Base-by-base conservation (phyloP, 2,329 filamentous ascomycete species). In the Nemania sp. region DNA sequence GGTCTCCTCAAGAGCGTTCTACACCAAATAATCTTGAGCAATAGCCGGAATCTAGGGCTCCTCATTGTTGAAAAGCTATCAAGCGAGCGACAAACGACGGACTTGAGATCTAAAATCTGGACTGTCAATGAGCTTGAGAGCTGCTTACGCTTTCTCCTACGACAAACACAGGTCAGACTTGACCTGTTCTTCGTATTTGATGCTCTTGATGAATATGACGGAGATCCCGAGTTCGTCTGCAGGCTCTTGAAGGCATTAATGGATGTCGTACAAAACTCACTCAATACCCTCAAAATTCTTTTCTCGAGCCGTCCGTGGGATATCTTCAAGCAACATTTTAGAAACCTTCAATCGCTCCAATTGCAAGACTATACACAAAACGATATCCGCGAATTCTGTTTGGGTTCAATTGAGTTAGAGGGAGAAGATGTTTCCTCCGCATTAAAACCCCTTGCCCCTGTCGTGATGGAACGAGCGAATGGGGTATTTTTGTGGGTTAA, bases 351-450 rank as follows among this genome's bases (percentile, higher is more conserved):
- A 18, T 15, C 15, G 10, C 63, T 54, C 20, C 63, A 54, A 3
- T 55, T 41, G 72, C 67, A 73, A n/a, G 63, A 71, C n/a, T 57
- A 67, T 20, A 73, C 72, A 2, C 66, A 60, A 52, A 54, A 45
- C 4, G 72, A 73, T 24, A 72, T 73, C n/a, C 43, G 56, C 22
- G 51, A 68, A 3, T 73, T 67, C 26, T 73, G 68, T 20, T 13
- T 56, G 8, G 53, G 53, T 27, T 18, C n/a, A n/a, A 3, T 51
- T 4, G 22, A 51, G 8, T 15, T 5, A 10, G n/a, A 13, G 8
- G 10, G 8, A 13, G 7, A 10, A 7, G 13, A 26, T 15, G 15
- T 51, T 5, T 26, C 8, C 22, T 3, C 29, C 29, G 29, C 29
- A 32, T 32, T 32, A 8, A 32, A 8, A 4, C 29, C 5, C 29